Base-by-base conservation (phyloP, 1,139 yeast genomes). In the Candida glucosophila region DNA sequence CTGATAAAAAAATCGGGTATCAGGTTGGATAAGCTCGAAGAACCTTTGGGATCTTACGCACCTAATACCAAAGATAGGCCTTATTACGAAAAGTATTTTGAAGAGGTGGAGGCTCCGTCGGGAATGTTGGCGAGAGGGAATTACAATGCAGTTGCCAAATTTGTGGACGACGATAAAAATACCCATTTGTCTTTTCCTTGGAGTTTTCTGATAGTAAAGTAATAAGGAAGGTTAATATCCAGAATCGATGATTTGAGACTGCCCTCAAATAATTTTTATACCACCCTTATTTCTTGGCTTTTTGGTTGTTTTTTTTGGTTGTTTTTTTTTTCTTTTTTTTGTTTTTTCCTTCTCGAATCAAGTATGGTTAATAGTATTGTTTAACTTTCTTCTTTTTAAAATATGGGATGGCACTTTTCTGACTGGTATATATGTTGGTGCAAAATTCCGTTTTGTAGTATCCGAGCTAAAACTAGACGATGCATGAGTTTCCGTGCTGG, bases 81-180 rank as follows among this genome's bases (percentile, higher is more conserved):
- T 6, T 77, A 51, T 44, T 86, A 88, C 52, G 90, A 77, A 47
- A 82, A 76, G 38, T 65, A 65, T 22, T 67, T 86, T 37, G 73
- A 78, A n/a, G 92, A 78, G 46, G 88, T 82, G 33, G 95, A 85
- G 52, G 96, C 95, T 10, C 97, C 97, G 19, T 68, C 83, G 26
- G 96, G 96, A 2, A 55, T 86, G 53, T 56, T 88, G 39, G 95
- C 93, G 3, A 73, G 96, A 53, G 95, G 96, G 24, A 67, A 73
- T 30, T 88, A 83, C 56, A 71, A 77, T 26, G 94, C 94, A 12
- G 66, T 72, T 21, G 77, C 93, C 14, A 81, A 79, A 52, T 86
- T 86, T 45, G 67, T 82, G 26, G 96, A 88, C 46, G 96, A 88
- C 52, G 97, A 88, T 52, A 76, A 77, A 43, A 68, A 63, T 18